A percentile compares a stretch with the other conserved stretches of the same genome.
Conservation (phyloP, 306 rosid species). For the Cajanus cajan region DNA sequence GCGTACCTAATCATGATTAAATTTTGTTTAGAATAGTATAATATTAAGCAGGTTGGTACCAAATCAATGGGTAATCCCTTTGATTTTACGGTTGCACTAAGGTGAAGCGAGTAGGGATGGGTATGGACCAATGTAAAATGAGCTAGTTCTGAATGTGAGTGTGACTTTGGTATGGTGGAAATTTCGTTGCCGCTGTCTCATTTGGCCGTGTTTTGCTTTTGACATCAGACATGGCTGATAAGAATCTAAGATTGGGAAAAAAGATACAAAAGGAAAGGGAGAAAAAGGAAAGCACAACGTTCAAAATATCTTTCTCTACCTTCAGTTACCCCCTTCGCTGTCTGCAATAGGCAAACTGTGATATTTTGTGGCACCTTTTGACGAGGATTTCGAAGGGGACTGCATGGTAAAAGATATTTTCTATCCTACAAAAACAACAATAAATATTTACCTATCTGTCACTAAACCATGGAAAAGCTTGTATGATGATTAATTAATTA, state of each 20-base stretch:
- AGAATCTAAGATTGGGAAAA: constrained; percentile 4
- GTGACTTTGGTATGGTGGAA: constrained; percentile 34
- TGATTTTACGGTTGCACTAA: constrained; percentile 18
- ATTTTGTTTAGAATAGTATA: neutral
- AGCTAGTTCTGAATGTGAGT: neutral
- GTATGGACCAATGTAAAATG: constrained; percentile 30
- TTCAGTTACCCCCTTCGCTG: neutral
- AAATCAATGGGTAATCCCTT: constrained; percentile 26
- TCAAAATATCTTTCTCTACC: constrained; percentile 24
- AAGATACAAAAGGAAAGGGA: neutral
- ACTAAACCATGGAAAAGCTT: neutral
- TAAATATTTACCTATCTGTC: neutral
- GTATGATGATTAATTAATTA: neutral
- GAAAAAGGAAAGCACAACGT: constrained; percentile 13
- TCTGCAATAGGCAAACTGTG: constrained; percentile 28
- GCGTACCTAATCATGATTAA: constrained; percentile 42
- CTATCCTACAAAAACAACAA: neutral
- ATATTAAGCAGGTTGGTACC: neutral
- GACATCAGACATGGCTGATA: constrained; percentile 40
- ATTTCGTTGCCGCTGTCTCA: constrained; percentile 42
- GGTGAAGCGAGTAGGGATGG: constrained; percentile 23
- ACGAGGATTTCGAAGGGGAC: neutral
- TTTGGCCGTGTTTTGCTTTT: constrained; percentile 43
- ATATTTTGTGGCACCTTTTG: constrained; percentile 27
- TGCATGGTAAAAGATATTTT: neutral